Evolutionary conservation across 202 grass and related monocot genomes (phyloP).

Genomic region (Panicum virgatum): DNA sequence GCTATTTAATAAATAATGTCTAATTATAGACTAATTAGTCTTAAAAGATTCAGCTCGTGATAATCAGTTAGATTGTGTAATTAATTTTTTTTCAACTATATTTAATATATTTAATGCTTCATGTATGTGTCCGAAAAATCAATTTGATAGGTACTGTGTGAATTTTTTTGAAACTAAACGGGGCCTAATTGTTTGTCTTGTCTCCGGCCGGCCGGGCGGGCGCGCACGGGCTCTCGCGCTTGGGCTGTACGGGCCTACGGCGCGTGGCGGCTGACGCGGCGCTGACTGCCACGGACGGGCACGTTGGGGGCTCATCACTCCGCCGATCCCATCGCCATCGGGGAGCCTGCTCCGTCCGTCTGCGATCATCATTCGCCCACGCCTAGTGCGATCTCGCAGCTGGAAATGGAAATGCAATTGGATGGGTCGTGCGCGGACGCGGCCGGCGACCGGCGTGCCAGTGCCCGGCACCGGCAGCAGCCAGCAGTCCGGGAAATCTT

Average conservation of each 20-base stretch:
- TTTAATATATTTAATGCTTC: too few relatives aligned
- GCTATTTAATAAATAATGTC: too few relatives aligned
- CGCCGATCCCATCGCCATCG: not conserved
- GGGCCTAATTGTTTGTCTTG: too few relatives aligned
- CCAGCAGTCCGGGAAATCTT: not conserved
- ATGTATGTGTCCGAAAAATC: too few relatives aligned
- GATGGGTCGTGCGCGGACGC: not conserved
- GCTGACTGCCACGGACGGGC: not conserved
- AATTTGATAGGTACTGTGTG: too few relatives aligned
- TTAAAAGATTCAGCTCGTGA: too few relatives aligned
- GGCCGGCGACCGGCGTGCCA: too few relatives aligned
- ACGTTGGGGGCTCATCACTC: not conserved
- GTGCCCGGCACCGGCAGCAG: not conserved
- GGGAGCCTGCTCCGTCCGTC: too few relatives aligned
- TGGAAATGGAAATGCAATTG: not conserved
- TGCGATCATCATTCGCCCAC: not conserved
- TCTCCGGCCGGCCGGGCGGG: not conserved
- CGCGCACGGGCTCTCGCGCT: not conserved
- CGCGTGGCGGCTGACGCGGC: not conserved
- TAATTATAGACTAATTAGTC: too few relatives aligned
- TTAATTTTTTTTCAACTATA: too few relatives aligned
- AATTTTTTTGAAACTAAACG: too few relatives aligned
- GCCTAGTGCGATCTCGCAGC: slow-evolving; percentile 9
- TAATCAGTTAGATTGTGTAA: too few relatives aligned
- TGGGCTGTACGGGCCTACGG: not conserved